Base-by-base conservation (phyloP, 164 flowering plant genomes). In the Stephania japonica region DNA sequence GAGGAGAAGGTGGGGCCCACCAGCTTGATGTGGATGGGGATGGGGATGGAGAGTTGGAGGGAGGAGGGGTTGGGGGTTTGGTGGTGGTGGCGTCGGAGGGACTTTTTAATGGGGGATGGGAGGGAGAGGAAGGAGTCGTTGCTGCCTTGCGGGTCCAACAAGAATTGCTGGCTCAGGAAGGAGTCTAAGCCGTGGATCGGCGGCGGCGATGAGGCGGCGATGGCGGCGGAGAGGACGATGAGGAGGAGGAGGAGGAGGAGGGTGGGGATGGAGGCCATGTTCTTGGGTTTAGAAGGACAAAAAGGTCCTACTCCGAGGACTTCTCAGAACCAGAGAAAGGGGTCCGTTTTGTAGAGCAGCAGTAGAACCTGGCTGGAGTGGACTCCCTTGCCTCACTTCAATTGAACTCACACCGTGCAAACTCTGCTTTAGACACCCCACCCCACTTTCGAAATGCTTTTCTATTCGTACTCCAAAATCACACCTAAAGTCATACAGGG, bases 171-270 rank as follows among this genome's bases (percentile, higher is more conserved):
- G 68, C 82, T 70, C 25, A 88, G 86, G 85, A 87, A 92, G 65
- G 91, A 65, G 83, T 92, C 97, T 16, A 94, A 83, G 43, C 98
- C 98, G 1, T 80, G 49, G 76, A 89, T 85, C 7, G 90, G 90
- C 16, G 78, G 72, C n/a, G 88, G 74, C 12, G 84, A 10, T 73
- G 72, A 27, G 26, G 76, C 8, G 70, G 72, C 7, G 53, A 76
- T 13, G 78, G 26, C 2, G 74, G 72, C 21, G 70, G 85, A 70
- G 75, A 81, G 73, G 75, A 81, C 42, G 76, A 85, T 53, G 76
- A 78, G 27, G 80, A 80, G 44, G 75, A 78, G 8, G 75, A 44
- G 5, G 78, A 38, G 3, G 71, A 32, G 16, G 69, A 76, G 71
- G 59, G 69, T 69, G 56, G 47, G 25, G 65, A 47, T n/a, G 66